Percentiles rank a stretch among this genome's conserved stretches.
Evolutionary conservation across 2,329 filamentous ascomycete species (phyloP).

Genomic region (Curvularia lunata): DNA sequence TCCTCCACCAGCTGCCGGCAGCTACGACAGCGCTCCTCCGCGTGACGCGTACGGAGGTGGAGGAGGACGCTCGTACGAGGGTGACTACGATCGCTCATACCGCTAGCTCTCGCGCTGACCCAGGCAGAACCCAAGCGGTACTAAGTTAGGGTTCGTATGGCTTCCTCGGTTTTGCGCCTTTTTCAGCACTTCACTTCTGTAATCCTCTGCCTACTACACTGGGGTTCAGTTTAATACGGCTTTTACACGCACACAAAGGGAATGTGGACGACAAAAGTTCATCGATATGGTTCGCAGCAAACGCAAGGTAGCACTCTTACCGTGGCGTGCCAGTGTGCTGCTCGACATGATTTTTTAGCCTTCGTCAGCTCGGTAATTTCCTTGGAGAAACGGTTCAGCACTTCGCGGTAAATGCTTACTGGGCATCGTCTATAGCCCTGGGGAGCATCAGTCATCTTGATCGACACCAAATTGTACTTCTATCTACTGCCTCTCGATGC

Average conservation of each 20-base stretch:
- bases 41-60: conserved; percentile 47
- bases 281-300: conserved; percentile 47
- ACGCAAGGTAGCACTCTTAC: conserved; percentile 42
- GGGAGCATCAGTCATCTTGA: conserved; percentile 47
- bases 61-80: conserved; percentile 51
- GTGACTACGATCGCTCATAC: conserved; percentile 55
- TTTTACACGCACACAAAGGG: conserved; percentile 40
- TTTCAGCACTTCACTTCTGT: conserved; percentile 43
- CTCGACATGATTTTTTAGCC: conserved; percentile 44
- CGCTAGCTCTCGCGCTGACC: conserved; percentile 43
- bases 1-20: conserved; percentile 50
- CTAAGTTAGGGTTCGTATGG: conserved; percentile 39
- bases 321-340: conserved; percentile 43
- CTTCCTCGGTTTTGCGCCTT: conserved; percentile 35
- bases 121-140: conserved; percentile 47
- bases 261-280: conserved; percentile 50
- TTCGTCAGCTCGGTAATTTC: conserved; percentile 52
- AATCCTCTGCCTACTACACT: conserved; percentile 45
- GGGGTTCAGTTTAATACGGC: conserved; percentile 49
- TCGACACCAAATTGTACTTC: conserved; percentile 54
- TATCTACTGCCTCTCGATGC: conserved; percentile 49
- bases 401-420: conserved; percentile 46
- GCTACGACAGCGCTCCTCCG: conserved; percentile 47
- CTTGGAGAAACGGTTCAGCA: conserved; percentile 51
- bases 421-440: conserved; percentile 44